Conservation (phyloP, 768 basidiomycete species). For the Lactarius hengduanensis region DNA sequence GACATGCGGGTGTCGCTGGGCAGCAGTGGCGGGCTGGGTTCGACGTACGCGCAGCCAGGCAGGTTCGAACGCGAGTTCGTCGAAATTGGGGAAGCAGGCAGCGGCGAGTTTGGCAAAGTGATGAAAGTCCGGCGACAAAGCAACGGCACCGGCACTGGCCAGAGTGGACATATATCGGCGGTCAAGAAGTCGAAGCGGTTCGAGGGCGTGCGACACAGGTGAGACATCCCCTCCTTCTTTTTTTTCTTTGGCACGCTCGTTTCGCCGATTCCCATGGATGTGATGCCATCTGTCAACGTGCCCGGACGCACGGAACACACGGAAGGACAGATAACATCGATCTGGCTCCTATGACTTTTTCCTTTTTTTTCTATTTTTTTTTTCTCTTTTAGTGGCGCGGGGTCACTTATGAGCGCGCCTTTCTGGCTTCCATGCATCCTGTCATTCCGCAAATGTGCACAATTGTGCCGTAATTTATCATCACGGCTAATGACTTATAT, state of each 20-base stretch:
- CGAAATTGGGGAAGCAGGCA: slow-evolving; percentile 78
- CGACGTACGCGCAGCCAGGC: slow-evolving; percentile 51
- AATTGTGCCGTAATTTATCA: slow-evolving; percentile 9
- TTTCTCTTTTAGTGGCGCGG: slow-evolving; percentile 1
- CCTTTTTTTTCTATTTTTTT: neutral
- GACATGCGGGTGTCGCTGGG: slow-evolving; percentile 6
- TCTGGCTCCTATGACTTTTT: neutral
- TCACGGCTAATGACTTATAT: neutral
- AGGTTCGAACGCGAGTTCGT: slow-evolving; percentile 81
- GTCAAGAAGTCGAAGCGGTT: slow-evolving; percentile 95
- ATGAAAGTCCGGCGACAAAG: slow-evolving; percentile 77
- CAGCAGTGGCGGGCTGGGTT: neutral
- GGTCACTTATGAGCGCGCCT: neutral
- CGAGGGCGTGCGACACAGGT: slow-evolving; percentile 90
- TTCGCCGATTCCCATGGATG: slow-evolving; percentile 9
- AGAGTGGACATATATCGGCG: slow-evolving; percentile 55
- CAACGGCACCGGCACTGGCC: slow-evolving; percentile 28
- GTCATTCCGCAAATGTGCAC: neutral
- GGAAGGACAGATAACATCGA: neutral
- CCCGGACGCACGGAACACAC: neutral
- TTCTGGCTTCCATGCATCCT: neutral
- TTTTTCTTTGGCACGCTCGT: slow-evolving; percentile 12
- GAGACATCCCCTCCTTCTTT: slow-evolving; percentile 33
- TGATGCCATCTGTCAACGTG: slow-evolving; percentile 13
- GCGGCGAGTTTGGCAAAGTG: slow-evolving; percentile 92